Conservation (phyloP, 139 green algal genomes). For the Zygnema cylindricum region DNA sequence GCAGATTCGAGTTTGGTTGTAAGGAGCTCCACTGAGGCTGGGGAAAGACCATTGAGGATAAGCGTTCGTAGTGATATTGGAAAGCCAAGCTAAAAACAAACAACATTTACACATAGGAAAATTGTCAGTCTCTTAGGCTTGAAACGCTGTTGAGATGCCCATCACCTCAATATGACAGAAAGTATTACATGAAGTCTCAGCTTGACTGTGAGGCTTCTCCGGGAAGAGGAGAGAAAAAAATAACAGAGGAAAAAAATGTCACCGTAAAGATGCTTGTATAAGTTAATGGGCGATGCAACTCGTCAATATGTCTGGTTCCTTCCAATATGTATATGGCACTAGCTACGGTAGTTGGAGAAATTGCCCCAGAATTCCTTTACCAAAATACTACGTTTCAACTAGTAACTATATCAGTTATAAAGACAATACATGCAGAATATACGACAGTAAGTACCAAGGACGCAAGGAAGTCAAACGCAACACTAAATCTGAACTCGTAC, state of each 20-base stretch:
- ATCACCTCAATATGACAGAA: not conserved
- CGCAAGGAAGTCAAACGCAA: no score
- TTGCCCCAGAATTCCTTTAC: no score
- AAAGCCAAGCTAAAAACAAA: not conserved
- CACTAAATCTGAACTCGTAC: no score
- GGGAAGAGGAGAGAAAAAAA: not conserved
- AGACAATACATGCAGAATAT: no score
- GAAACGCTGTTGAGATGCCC: no score
- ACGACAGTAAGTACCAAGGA: no score
- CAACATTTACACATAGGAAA: not conserved
- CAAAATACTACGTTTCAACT: no score
- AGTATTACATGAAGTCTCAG: not conserved
- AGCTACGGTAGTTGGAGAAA: no score
- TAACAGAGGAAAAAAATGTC: not conserved
- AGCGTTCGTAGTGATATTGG: not conserved
- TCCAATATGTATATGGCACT: no score
- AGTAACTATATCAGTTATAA: no score
- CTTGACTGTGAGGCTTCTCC: not conserved
- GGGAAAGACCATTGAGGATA: constrained; percentile 16
- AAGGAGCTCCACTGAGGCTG: constrained; percentile 6
- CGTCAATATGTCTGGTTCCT: no score
- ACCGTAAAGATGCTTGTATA: not conserved
- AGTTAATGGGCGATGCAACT: not conserved
- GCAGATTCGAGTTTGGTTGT: not conserved
- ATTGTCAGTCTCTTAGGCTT: constrained; percentile 9